A percentile compares a stretch with the other conserved stretches of the same genome.
These are phyloP conservation scores for Suhomyces coccinellae DNA, from an alignment of 1,139 yeast genomes.

Conservation along the genomic window DNA sequence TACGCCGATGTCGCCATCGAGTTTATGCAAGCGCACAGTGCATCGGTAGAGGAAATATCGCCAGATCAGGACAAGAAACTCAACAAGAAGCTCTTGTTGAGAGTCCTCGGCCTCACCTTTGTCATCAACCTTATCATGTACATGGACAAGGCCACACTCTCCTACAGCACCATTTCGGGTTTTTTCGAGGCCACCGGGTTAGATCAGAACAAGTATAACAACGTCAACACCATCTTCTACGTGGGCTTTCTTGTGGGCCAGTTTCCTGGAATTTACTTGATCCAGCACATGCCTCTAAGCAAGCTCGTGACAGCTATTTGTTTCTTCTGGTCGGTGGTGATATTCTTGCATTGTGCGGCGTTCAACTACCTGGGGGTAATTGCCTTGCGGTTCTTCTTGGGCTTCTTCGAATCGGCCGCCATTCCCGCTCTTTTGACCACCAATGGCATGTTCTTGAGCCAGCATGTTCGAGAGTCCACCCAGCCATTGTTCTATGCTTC, in stretches of 20 bases:
- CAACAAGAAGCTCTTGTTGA: constrained; percentile 31
- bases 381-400: constrained; percentile 45
- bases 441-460: constrained; percentile 45
- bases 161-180: constrained; percentile 44
- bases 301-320: constrained; percentile 29
- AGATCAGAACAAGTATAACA: constrained; percentile 32
- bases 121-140: constrained; percentile 38
- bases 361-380: constrained; percentile 41
- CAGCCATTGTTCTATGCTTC: constrained; percentile 47
- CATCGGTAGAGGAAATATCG: constrained; percentile 22
- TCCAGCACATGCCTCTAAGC: constrained; percentile 37
- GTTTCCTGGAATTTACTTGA: constrained; percentile 29
- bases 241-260: constrained; percentile 42
- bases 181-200: constrained; percentile 42
- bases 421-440: constrained; percentile 41
- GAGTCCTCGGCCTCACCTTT: constrained; percentile 34
- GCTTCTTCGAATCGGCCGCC: constrained; percentile 44
- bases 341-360: constrained; percentile 42
- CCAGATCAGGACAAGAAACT: constrained; percentile 36
- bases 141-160: constrained; percentile 47
- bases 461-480: constrained; percentile 39
- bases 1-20: constrained; percentile 41
- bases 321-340: constrained; percentile 38
- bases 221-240: constrained; percentile 38
- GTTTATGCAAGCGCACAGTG: constrained; percentile 33